Conservation (phyloP, 345 rosid species). For the Eucalyptus paniculata region DNA sequence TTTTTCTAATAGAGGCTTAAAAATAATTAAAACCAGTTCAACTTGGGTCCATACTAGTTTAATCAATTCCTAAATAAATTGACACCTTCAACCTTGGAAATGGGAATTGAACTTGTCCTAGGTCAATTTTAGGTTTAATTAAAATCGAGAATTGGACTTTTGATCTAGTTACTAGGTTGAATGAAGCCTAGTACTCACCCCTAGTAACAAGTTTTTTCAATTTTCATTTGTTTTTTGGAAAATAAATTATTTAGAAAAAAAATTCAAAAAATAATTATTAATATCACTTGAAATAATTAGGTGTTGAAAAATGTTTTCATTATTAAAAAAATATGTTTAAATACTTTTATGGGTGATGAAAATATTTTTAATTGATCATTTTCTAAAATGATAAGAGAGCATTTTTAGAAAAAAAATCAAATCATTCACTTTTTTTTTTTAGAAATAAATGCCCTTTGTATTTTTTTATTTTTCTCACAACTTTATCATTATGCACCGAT, state of each 20-base stretch:
- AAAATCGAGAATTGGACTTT: no score
- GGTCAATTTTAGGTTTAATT: no score
- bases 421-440: background rate
- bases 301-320: accelerated
- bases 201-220: accelerated
- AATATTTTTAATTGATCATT: background rate
- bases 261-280: background rate
- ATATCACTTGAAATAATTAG: no score
- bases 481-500: background rate
- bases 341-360: accelerated
- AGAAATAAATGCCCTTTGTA: background rate
- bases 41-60: no score
- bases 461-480: background rate
- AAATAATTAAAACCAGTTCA: no score
- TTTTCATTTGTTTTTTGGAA: accelerated
- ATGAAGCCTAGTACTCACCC: no score
- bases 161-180: accelerated
- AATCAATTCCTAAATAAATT: no score
- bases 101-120: no score
- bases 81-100: no score
- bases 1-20: background rate
- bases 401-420: background rate
- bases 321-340: accelerated
- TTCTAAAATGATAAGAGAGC: background rate
- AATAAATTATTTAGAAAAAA: no score